These are phyloP conservation scores for Fusarium tuaranense DNA, from an alignment of 2,329 filamentous ascomycete genomes.

Conservation along the genomic window DNA sequence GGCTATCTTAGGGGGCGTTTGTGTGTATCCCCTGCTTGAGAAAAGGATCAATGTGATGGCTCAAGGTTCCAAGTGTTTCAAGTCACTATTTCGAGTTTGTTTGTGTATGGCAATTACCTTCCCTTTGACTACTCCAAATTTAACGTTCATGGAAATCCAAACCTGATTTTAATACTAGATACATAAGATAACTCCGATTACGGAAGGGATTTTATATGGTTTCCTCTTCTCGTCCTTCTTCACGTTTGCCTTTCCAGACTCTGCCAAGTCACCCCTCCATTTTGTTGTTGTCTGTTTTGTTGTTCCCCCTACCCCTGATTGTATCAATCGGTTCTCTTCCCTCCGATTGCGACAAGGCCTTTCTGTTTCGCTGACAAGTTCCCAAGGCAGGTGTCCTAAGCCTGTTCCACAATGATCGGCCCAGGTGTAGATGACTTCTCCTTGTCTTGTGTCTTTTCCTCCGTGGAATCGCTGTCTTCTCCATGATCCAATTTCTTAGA, in stretches of 20 bases:
- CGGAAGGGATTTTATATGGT: neutral
- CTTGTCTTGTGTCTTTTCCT: neutral
- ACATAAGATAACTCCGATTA: neutral
- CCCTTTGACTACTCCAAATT: neutral
- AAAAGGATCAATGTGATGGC: no score
- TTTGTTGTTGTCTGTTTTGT: neutral
- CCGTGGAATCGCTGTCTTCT: neutral
- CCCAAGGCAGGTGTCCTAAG: neutral
- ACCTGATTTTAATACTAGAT: neutral
- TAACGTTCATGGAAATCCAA: neutral
- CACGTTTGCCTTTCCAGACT: neutral
- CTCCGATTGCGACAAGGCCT: neutral
- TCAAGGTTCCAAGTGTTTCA: neutral
- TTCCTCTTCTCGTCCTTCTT: neutral
- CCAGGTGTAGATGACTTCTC: neutral
- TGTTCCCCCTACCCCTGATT: neutral
- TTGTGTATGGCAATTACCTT: neutral
- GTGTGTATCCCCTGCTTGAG: no score
- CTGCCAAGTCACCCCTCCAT: neutral
- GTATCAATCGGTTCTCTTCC: neutral
- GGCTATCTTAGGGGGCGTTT: no score
- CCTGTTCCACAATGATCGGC: neutral
- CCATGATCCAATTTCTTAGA: neutral
- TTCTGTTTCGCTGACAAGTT: neutral
- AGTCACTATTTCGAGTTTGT: neutral